Evolutionary conservation across 768 basidiomycete species (phyloP).

Genomic region (Boletus huronensis): DNA sequence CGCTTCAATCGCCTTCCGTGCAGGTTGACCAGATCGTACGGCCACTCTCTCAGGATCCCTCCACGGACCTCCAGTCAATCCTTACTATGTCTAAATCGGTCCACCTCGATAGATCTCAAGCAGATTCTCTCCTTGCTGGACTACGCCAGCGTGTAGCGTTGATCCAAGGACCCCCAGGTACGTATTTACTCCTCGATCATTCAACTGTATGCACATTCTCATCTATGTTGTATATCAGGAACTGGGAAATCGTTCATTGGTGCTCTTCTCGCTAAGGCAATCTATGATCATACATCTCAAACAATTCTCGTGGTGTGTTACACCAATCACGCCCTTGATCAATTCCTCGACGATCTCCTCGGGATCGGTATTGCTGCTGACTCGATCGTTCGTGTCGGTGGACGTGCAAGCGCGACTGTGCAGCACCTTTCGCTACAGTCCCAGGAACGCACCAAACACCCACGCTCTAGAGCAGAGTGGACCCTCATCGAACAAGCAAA

Average conservation of each 20-base stretch:
- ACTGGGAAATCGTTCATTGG: conserved; percentile 77
- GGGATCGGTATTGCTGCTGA: conserved; percentile 50
- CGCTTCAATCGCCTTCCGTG: conserved; percentile 4
- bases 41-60: conserved; percentile 30
- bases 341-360: conserved; percentile 61
- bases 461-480: conserved; percentile 37
- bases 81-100: conserved; percentile 39
- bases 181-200: conserved; percentile 4
- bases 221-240: conserved; percentile 36
- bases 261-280: conserved; percentile 57
- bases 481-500: conserved; percentile 40
- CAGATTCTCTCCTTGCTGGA: conserved; percentile 44
- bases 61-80: conserved; percentile 38
- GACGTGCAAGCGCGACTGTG: conserved; percentile 51
- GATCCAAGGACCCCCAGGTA: conserved; percentile 74
- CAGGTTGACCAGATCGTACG: conserved; percentile 23
- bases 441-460: conserved; percentile 29
- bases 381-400: conserved; percentile 54
- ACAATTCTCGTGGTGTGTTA: conserved; percentile 68
- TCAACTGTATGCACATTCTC: background rate
- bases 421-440: conserved; percentile 45
- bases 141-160: conserved; percentile 55
- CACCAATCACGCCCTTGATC: conserved; percentile 73
- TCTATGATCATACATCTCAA: conserved; percentile 45
- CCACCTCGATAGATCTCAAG: conserved; percentile 51